These are phyloP conservation scores for Leishmania turanica DNA, from an alignment of 208 protist genomes.

Conservation along the genomic window DNA sequence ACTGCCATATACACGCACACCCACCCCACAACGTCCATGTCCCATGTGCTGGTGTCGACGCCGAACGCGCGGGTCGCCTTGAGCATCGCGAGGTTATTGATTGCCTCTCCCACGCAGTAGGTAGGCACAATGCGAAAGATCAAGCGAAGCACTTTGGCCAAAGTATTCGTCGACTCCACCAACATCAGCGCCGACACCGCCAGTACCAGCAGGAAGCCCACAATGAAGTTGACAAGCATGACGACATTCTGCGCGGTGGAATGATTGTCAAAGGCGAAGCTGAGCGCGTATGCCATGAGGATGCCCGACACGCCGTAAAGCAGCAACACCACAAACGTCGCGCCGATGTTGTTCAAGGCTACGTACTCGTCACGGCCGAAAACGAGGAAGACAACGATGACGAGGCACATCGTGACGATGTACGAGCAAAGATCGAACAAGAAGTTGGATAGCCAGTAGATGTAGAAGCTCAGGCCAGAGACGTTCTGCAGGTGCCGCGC, in stretches of 20 bases:
- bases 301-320: slow-evolving; percentile 44
- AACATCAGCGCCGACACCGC: slow-evolving; percentile 23
- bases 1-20: slow-evolving; percentile 46
- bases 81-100: slow-evolving; percentile 42
- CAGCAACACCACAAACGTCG: slow-evolving; percentile 29
- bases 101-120: slow-evolving; percentile 54
- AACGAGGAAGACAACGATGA: slow-evolving; percentile 30
- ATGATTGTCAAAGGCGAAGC: slow-evolving; percentile 49
- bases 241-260: slow-evolving; percentile 42
- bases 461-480: slow-evolving; percentile 44
- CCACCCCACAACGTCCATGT: slow-evolving; percentile 30
- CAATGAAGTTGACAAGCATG: slow-evolving; percentile 45
- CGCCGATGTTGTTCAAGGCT: slow-evolving; percentile 16
- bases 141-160: slow-evolving; percentile 25
- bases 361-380: slow-evolving; percentile 55
- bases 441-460: slow-evolving; percentile 71
- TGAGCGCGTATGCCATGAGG: slow-evolving; percentile 33
- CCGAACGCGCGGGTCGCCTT: background rate
- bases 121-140: slow-evolving; percentile 50
- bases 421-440: slow-evolving; percentile 51
- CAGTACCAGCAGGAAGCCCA: slow-evolving; percentile 50
- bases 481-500: slow-evolving; percentile 71
- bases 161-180: background rate
- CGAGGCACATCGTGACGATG: slow-evolving; percentile 33
- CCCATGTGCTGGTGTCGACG: slow-evolving; percentile 12